These are phyloP conservation scores for Amanita brunnescens DNA, from an alignment of 768 basidiomycete genomes.

Conservation along the genomic window DNA sequence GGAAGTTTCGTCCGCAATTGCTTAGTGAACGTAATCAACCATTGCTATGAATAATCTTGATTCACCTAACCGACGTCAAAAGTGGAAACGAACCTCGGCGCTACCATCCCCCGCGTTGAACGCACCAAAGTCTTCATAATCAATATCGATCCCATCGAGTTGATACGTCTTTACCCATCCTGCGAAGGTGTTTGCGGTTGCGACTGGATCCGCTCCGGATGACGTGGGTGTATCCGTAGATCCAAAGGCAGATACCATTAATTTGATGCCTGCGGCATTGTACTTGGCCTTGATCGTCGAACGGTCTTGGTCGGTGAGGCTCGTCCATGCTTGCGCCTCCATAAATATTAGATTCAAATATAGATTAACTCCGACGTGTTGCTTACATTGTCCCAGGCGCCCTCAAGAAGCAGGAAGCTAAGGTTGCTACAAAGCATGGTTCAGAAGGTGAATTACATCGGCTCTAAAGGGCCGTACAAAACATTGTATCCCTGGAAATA, in stretches of 20 bases:
- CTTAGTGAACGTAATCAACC: constrained; percentile 46
- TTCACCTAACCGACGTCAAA: constrained; percentile 46
- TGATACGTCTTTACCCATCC: constrained; percentile 52
- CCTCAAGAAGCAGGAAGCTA: neutral
- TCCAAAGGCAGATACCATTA: constrained; percentile 63
- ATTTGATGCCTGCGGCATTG: constrained; percentile 46
- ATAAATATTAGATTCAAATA: neutral
- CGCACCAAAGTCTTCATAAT: constrained; percentile 67
- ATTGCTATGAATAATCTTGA: constrained; percentile 18
- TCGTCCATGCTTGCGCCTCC: neutral
- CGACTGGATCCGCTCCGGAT: constrained; percentile 47
- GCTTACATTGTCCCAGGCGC: constrained; percentile 6
- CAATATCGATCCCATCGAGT: constrained; percentile 67
- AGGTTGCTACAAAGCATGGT: neutral
- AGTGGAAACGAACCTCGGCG: constrained; percentile 49
- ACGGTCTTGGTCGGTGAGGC: neutral
- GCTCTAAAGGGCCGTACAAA: neutral
- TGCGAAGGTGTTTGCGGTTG: constrained; percentile 55
- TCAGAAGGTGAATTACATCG: neutral
- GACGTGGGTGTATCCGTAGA: constrained; percentile 50
- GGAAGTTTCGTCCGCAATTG: constrained; percentile 42
- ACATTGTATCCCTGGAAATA: neutral
- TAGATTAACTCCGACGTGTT: neutral
- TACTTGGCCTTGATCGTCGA: constrained; percentile 32
- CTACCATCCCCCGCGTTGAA: constrained; percentile 40